These are phyloP conservation scores for Xylariaceae sp. DNA, from an alignment of 2,329 filamentous ascomycete species.

Conservation along the genomic window DNA sequence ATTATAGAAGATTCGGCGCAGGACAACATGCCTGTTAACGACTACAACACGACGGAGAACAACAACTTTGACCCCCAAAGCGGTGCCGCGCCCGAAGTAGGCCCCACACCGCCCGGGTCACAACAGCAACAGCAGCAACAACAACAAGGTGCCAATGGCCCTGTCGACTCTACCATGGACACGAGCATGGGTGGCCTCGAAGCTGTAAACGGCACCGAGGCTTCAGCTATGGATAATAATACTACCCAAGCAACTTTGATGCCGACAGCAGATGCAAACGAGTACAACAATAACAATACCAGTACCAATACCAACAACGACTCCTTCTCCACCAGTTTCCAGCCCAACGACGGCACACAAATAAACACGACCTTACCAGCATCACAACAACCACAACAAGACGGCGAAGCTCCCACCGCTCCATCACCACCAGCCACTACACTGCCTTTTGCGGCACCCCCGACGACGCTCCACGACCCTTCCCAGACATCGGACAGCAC, in stretches of 20 bases:
- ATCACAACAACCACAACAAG: conserved; percentile 12
- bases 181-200: conserved; percentile 14
- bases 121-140: conserved; percentile 7
- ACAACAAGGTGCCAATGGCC: conserved; percentile 5
- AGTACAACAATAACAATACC: conserved; percentile 6
- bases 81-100: conserved; percentile 22
- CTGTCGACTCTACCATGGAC: conserved; percentile 15
- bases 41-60: conserved; percentile 38
- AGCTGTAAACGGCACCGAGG: conserved; percentile 1
- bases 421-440: conserved; percentile 34
- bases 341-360: conserved; percentile 11
- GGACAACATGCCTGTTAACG: conserved; percentile 33
- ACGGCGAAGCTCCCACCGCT: conserved; percentile 15
- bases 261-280: conserved; percentile 8
- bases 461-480: conserved; percentile 42
- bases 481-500: conserved; percentile 65
- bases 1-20: conserved; percentile 49
- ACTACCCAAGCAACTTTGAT: conserved; percentile 17
- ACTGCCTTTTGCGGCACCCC: conserved; percentile 35
- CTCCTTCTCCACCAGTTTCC: conserved; percentile 9
- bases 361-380: too few species aligned
- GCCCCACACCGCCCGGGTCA: conserved; percentile 21
- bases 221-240: conserved; percentile 13
- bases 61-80: conserved; percentile 29
- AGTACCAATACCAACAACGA: conserved; percentile 6